phyloP scores from a whole-genome alignment of 2,329 filamentous ascomycete genomes.

The Lachnellula suecica region DNA sequence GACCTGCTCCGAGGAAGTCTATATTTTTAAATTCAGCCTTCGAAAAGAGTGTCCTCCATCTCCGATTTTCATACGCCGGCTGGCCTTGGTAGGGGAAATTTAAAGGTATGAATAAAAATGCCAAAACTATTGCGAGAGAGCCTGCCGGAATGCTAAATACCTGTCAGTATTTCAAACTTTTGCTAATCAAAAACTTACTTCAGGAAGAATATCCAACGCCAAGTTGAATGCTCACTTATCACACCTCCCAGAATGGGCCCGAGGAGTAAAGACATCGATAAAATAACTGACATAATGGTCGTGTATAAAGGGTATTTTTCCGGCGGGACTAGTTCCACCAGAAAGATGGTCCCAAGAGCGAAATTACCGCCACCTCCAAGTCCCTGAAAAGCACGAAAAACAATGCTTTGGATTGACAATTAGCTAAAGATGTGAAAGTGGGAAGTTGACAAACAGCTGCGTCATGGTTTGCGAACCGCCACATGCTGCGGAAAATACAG shows the following conservation, averaged over 20 bases:
- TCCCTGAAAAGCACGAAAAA: constrained; percentile 27
- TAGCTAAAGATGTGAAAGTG: neutral
- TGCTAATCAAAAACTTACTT: too few species aligned
- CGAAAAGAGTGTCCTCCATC: neutral
- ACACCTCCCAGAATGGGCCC: constrained; percentile 17
- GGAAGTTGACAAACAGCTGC: neutral
- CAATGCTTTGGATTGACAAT: neutral
- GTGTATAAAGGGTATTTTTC: constrained; percentile 29
- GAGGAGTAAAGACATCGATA: constrained; percentile 36
- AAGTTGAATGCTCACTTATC: constrained; percentile 12
- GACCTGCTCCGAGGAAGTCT: constrained; percentile 52
- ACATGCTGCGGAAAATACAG: neutral
- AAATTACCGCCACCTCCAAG: constrained; percentile 36
- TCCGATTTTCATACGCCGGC: neutral
- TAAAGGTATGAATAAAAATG: constrained; percentile 40
- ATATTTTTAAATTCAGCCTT: constrained; percentile 35
- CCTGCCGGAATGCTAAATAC: constrained; percentile 50
- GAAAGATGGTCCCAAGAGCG: constrained; percentile 16
- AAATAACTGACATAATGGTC: constrained; percentile 43
- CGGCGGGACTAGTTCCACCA: constrained; percentile 47
- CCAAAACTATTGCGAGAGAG: constrained; percentile 41
- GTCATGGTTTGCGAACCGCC: neutral
- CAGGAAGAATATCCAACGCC: constrained; percentile 14
- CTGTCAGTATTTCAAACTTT: too few species aligned
- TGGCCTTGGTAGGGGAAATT: neutral